Evolutionary conservation across 1,139 yeast genomes (phyloP), one percentile per base, ranked within the genome.

Genomic region (Yamadazyma diddensiae): DNA sequence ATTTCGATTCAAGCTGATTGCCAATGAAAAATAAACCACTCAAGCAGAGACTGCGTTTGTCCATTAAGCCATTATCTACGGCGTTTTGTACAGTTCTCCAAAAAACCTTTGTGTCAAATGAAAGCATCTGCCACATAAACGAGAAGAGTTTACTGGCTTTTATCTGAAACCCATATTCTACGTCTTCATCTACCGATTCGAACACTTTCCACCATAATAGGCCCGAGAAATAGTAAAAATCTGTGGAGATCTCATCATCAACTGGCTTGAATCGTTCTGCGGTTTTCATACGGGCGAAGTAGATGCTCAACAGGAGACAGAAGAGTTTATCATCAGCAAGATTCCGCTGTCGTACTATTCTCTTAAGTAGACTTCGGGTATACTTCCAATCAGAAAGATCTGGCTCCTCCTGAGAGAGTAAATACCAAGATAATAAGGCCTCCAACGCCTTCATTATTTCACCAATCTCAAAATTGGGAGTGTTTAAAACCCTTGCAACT

Each of bases 361-460:
- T 21, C n/a, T 21, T 21, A 6, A 21, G n/a, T 7, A 21, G 22
- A 12, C 6, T 5, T 9, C 39, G 38, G 4, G 46, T 38, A 21
- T 37, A 34, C 15, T 34, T 45, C 52, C 51, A 52, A 24, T 35
- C 43, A 5, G 5, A 5, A 9, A 16, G 10, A 9, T 24, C 28
- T 10, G 63, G 55, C 3, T 41, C 37, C 19, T 52, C 54, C 35
- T 64, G 68, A 2, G 50, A 15, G n/a, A 57, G 53, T 20, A 65
- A 42, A 12, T 38, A 34, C 71, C 72, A 67, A 31, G n/a, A n/a
- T n/a, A n/a, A n/a, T n/a, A n/a, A n/a, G n/a, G n/a, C n/a, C n/a
- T n/a, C n/a, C n/a, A n/a, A n/a, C n/a, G n/a, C n/a, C n/a, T n/a
- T n/a, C n/a, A n/a, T n/a, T n/a, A n/a, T n/a, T n/a, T n/a, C n/a